Evolutionary conservation across 2,329 filamentous ascomycete genomes (phyloP), one percentile per base, ranked within the genome.

Genomic region (Ceratocystis papillata): DNA sequence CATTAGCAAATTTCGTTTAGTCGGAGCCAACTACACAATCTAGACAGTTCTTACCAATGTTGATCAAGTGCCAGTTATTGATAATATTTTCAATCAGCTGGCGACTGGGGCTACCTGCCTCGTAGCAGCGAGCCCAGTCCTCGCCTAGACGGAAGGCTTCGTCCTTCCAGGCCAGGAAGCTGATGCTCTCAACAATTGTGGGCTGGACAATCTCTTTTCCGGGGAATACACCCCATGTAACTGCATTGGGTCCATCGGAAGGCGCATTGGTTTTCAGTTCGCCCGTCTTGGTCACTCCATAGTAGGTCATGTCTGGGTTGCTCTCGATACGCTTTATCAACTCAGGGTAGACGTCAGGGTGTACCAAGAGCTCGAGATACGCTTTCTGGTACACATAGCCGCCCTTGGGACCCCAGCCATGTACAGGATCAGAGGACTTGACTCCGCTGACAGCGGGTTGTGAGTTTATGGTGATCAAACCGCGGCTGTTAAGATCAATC

Each of bases 201-300:
- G 94, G 94, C 76, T 99, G 94, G n/a, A 99, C 92, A 73, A 99
- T 96, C 76, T 99, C 94, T 75, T 97, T 96, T 67, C 94, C 94
- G 0, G 94, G 93, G 79, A 97, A 99, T 44, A 99, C 95, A 76
- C 94, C 94, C 94, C 94, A 99, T 1, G 94, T 99, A 62, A 99
- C 89, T n/a, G 94, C 94, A 72, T 99, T 99, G 46, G 94, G 94
- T 5, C 90, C 89, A 71, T 95, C 90, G 25, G 85, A 84, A 7
- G 87, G 86, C 1, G 90, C 86, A 73, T 99, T 97, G 33, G 90
- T 94, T 75, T 86, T 86, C 66, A 97, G 80, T 67, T 87, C 84
- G 33, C 93, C 92, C 22, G 82, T 81, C 75, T 90, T 92, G 71
- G 89, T 94, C 69, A 96, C 90, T 60, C 91, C 90, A 72, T 97